Conservation (phyloP, 495 filamentous ascomycete genomes). For the Neurospora sp. region DNA sequence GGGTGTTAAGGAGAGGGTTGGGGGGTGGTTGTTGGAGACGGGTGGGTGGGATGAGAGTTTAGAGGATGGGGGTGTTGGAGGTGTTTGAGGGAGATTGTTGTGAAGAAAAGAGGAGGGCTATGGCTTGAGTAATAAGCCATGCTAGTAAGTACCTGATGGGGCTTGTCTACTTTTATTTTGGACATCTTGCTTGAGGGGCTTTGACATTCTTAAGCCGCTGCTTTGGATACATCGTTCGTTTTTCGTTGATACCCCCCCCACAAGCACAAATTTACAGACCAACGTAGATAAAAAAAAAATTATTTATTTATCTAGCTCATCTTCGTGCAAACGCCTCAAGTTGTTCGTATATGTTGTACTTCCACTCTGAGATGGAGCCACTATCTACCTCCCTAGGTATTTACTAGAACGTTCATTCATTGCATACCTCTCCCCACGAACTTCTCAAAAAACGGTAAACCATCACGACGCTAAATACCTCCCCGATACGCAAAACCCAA, state of each 20-base stretch:
- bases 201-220: neutral
- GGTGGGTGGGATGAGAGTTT: constrained; percentile 67
- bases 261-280: neutral
- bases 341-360: neutral
- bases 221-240: neutral
- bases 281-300: neutral
- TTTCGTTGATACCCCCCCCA: constrained; percentile 12
- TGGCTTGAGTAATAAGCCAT: neutral
- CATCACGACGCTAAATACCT: neutral
- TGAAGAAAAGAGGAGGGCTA: neutral
- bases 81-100: constrained; percentile 15
- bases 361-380: neutral
- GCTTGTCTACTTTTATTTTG: neutral
- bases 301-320: neutral
- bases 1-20: constrained; percentile 46
- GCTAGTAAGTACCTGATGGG: neutral
- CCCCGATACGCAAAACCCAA: neutral
- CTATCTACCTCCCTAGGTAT: neutral
- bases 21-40: constrained; percentile 52
- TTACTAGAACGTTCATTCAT: neutral
- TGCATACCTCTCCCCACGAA: neutral
- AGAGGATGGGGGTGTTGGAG: constrained; percentile 39
- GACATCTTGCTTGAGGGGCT: neutral
- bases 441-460: neutral
- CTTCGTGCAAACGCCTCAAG: neutral